Evolutionary conservation across 2,329 filamentous ascomycete genomes (phyloP).

Genomic region (Pyricularia grisea): DNA sequence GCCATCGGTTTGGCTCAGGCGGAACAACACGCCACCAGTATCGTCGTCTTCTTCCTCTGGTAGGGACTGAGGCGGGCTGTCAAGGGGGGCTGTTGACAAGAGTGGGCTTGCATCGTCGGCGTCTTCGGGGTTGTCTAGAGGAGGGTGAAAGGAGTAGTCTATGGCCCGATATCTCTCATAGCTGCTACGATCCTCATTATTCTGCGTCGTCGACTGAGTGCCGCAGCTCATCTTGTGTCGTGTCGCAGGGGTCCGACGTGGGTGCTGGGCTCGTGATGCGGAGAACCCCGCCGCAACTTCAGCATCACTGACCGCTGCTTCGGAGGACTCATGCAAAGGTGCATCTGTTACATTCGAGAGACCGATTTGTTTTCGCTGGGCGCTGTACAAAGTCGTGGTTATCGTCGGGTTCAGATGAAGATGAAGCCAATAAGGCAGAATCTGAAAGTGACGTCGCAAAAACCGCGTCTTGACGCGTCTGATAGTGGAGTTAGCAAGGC

Average conservation of each 20-base stretch:
- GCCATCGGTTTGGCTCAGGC: conserved; percentile 23
- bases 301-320: not conserved
- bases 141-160: not conserved
- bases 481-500: not conserved
- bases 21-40: conserved; percentile 39
- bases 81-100: conserved; percentile 18
- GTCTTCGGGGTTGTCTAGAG: conserved; percentile 1
- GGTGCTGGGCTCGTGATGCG: not conserved
- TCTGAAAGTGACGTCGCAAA: not conserved
- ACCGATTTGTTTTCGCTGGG: not conserved
- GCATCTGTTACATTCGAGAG: not conserved
- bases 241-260: not conserved
- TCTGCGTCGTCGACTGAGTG: conserved; percentile 43
- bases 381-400: not conserved
- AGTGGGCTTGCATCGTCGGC: conserved; percentile 13
- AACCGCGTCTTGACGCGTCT: not conserved
- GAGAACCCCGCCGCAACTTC: not conserved
- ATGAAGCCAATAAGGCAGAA: not conserved
- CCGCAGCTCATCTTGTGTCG: not conserved
- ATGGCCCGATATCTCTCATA: conserved; percentile 33
- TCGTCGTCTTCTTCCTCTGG: conserved; percentile 35
- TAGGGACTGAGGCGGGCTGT: conserved; percentile 14
- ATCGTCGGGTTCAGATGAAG: not conserved
- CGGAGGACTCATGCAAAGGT: not conserved
- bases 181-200: conserved; percentile 42